Percentiles rank a stretch among this genome's conserved stretches.
Evolutionary conservation across 805 yeast species (phyloP).

Genomic region (Lachancea mirantina): DNA sequence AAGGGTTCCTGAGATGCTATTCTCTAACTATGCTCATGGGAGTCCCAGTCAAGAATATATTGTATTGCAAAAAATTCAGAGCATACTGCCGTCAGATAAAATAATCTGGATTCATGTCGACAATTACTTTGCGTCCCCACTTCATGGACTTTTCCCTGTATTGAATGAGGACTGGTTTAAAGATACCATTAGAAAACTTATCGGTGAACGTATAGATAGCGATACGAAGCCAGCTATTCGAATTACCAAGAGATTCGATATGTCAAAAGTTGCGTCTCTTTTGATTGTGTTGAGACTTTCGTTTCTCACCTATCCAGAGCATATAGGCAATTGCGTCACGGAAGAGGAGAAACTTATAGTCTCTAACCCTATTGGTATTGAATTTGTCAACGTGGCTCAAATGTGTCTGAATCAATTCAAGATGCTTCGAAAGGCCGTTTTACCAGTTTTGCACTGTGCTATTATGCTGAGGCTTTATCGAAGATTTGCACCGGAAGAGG

Average conservation of each 20-base stretch:
- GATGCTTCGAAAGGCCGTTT: constrained; percentile 39
- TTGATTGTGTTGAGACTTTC: constrained; percentile 39
- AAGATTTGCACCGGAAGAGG: constrained; percentile 47
- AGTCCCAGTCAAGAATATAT: constrained; percentile 18
- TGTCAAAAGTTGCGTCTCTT: constrained; percentile 42
- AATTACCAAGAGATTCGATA: constrained; percentile 39
- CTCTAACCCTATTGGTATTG: constrained; percentile 40
- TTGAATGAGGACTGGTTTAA: constrained; percentile 35
- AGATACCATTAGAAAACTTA: constrained; percentile 30
- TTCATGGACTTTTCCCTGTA: constrained; percentile 44
- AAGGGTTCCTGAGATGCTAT: constrained; percentile 11
- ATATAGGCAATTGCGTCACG: constrained; percentile 24
- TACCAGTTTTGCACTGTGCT: constrained; percentile 49
- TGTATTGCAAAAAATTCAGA: constrained; percentile 28
- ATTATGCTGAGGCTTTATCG: constrained; percentile 45
- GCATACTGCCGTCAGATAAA: constrained; percentile 37
- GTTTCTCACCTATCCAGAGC: constrained; percentile 35
- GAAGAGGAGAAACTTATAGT: constrained; percentile 34
- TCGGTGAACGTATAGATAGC: constrained; percentile 33
- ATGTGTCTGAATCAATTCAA: constrained; percentile 50
- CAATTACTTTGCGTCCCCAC: constrained; percentile 35
- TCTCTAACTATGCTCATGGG: constrained; percentile 10
- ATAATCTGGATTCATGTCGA: constrained; percentile 41
- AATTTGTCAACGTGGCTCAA: constrained; percentile 43
- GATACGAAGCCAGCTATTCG: constrained; percentile 32